Evolutionary conservation across 352 stramenopile genomes (phyloP).

Genomic region (Thalassiosira mediterranea): DNA sequence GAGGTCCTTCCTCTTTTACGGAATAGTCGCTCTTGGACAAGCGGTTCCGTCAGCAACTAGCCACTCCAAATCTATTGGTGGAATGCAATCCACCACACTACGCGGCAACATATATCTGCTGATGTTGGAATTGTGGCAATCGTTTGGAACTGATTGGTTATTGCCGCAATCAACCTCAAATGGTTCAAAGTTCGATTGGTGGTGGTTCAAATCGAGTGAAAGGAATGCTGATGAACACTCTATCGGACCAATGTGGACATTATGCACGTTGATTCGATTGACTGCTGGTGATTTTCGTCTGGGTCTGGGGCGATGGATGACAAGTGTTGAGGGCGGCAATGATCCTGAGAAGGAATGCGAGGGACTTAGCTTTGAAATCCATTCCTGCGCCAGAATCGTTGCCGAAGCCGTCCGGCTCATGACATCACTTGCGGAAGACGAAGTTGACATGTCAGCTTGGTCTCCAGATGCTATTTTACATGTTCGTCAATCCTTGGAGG

Average conservation of each 20-base stretch:
- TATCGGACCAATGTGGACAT: constrained; percentile 37
- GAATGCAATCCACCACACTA: neutral
- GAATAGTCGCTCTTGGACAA: constrained; percentile 33
- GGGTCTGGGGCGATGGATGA: constrained; percentile 36
- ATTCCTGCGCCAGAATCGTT: constrained; percentile 26
- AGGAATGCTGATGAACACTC: constrained; percentile 1
- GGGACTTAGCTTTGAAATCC: constrained; percentile 23
- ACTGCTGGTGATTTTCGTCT: constrained; percentile 52
- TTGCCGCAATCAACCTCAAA: neutral
- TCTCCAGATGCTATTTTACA: constrained; percentile 48
- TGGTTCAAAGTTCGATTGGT: neutral
- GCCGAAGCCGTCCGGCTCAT: constrained; percentile 44
- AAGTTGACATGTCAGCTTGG: constrained; percentile 14
- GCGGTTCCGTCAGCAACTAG: neutral
- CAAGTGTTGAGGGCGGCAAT: constrained; percentile 9
- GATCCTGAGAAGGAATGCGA: neutral
- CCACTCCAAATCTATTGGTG: neutral
- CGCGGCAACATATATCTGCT: constrained; percentile 37
- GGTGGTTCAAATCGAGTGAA: constrained; percentile 32
- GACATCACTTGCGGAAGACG: constrained; percentile 39
- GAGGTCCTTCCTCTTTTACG: constrained; percentile 50
- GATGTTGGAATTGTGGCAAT: constrained; percentile 36
- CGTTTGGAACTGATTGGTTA: constrained; percentile 47
- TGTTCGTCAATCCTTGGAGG: constrained; percentile 46
- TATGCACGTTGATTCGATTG: constrained; percentile 48